These are phyloP conservation scores for Dendrothele bispora DNA, from an alignment of 768 basidiomycete species.

Conservation along the genomic window DNA sequence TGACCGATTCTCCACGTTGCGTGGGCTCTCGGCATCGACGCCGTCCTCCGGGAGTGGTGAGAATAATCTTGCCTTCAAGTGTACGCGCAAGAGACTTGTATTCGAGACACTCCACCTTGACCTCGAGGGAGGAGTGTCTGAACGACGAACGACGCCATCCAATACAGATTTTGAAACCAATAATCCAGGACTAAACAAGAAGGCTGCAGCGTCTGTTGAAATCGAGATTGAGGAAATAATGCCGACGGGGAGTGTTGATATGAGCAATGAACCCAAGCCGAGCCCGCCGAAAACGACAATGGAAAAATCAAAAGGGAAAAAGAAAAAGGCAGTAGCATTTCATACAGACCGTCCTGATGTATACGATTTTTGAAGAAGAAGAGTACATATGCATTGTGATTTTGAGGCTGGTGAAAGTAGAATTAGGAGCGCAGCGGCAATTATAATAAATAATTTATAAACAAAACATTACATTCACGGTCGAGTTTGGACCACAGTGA, in stretches of 20 bases:
- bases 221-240: conserved; percentile 42
- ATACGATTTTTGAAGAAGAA: conserved; percentile 62
- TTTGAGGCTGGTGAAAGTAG: background rate
- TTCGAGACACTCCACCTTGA: conserved; percentile 92
- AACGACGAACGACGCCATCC: conserved; percentile 64
- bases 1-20: conserved; percentile 78
- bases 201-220: conserved; percentile 36
- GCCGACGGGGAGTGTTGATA: conserved; percentile 9
- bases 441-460: too few relatives aligned
- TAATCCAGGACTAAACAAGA: conserved; percentile 12
- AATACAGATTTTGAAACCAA: conserved; percentile 11
- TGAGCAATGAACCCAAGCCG: conserved; percentile 12
- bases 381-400: background rate
- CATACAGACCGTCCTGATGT: conserved; percentile 65
- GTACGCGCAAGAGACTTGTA: conserved; percentile 82
- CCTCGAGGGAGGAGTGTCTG: conserved; percentile 81
- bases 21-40: conserved; percentile 68
- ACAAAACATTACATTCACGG: too few relatives aligned
- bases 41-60: conserved; percentile 68
- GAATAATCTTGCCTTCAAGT: conserved; percentile 95
- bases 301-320: conserved; percentile 35
- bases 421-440: too few relatives aligned
- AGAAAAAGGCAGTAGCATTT: conserved; percentile 71
- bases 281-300: conserved; percentile 8
- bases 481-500: too few relatives aligned